Percentiles rank a stretch among this genome's conserved stretches.
These are phyloP conservation scores for Podaxis carcinomalis DNA, from an alignment of 768 basidiomycete genomes.

Conservation along the genomic window DNA sequence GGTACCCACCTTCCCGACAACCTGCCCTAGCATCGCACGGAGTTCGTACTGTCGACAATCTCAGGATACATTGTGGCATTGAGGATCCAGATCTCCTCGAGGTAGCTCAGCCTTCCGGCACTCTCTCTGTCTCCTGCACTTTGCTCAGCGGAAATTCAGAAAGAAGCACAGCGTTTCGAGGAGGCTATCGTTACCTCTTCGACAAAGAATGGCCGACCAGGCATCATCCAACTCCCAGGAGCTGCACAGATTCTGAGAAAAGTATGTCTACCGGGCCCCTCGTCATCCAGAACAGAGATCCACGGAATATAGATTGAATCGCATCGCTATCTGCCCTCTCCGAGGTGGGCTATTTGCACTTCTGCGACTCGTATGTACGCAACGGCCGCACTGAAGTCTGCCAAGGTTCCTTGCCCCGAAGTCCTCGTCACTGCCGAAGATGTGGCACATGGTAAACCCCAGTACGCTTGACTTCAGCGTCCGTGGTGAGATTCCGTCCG, in stretches of 20 bases:
- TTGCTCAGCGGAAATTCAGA: constrained; percentile 31
- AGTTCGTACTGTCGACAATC: constrained; percentile 79
- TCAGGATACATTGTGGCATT: constrained; percentile 67
- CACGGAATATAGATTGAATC: constrained; percentile 29
- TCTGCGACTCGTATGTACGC: constrained; percentile 81
- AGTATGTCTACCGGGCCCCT: constrained; percentile 28
- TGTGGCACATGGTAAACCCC: constrained; percentile 78
- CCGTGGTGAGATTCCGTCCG: background rate
- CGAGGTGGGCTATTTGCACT: constrained; percentile 86
- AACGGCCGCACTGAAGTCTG: constrained; percentile 58
- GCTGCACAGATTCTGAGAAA: constrained; percentile 54
- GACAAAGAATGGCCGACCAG: constrained; percentile 44
- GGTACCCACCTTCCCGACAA: constrained; percentile 11
- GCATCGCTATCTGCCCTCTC: constrained; percentile 41
- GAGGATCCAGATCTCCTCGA: constrained; percentile 64
- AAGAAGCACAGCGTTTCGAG: constrained; percentile 77
- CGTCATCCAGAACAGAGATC: constrained; percentile 1
- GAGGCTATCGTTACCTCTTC: constrained; percentile 67
- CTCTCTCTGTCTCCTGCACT: constrained; percentile 3
- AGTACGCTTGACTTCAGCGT: constrained; percentile 9
- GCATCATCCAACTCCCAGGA: constrained; percentile 74
- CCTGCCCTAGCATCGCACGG: constrained; percentile 64
- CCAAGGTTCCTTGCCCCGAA: constrained; percentile 65
- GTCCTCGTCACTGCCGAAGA: constrained; percentile 83
- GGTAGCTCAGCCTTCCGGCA: constrained; percentile 31